These are phyloP conservation scores for Solanum chaucha DNA, from an alignment of 257 asterid genomes.

Conservation along the genomic window DNA sequence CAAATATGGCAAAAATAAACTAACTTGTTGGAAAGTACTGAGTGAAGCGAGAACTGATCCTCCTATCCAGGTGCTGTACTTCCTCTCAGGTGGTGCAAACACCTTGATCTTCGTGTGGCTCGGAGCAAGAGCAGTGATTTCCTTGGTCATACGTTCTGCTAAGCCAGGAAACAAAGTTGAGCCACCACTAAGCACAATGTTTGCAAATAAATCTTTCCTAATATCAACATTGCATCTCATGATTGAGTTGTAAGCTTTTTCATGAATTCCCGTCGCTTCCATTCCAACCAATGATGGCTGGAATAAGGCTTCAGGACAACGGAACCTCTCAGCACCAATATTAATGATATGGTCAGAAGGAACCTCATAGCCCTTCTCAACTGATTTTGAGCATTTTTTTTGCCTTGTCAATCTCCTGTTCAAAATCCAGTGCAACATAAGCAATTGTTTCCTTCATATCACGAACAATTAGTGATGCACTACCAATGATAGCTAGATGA, in stretches of 20 bases:
- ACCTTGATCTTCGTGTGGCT: not conserved
- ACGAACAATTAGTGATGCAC: not conserved
- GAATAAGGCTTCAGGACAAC: conserved; percentile 4
- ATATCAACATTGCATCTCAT: not conserved
- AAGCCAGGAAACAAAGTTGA: not conserved
- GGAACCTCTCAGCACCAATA: not conserved
- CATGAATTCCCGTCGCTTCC: conserved; percentile 1
- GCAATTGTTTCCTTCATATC: not conserved
- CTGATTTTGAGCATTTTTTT: not conserved
- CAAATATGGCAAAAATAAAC: no score
- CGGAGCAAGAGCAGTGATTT: not conserved
- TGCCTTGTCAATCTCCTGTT: not conserved
- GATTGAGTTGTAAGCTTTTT: not conserved
- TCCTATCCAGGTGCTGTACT: not conserved
- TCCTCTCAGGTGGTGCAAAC: not conserved
- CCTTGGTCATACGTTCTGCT: not conserved
- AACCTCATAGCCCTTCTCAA: not conserved
- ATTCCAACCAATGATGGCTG: conserved; percentile 2
- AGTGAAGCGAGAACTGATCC: not conserved
- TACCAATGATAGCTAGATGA: not conserved
- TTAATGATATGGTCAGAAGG: not conserved
- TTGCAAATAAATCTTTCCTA: not conserved
- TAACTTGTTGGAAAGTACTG: no score
- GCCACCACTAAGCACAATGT: not conserved
- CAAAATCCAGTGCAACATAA: not conserved